Evolutionary conservation across 2,329 filamentous ascomycete genomes (phyloP).

Genomic region (Fusarium pseudoanthophilum): DNA sequence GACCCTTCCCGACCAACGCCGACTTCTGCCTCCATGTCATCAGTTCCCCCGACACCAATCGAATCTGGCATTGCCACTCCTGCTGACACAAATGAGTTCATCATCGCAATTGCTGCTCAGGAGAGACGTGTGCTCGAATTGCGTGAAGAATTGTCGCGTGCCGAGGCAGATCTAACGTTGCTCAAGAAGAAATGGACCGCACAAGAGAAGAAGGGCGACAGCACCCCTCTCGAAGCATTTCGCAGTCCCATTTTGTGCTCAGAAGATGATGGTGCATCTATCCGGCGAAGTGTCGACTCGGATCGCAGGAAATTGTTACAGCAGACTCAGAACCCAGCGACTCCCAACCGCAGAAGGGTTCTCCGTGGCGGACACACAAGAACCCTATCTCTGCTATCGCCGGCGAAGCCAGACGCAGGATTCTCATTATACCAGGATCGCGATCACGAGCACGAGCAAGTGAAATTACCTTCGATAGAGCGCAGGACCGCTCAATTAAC

Average conservation of each 20-base stretch:
- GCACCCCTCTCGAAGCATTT: conserved; percentile 65
- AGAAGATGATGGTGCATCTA: conserved; percentile 49
- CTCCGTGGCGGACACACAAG: conserved; percentile 74
- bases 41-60: conserved; percentile 64
- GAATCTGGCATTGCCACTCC: conserved; percentile 57
- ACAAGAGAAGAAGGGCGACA: conserved; percentile 81
- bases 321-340: conserved; percentile 57
- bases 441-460: conserved; percentile 41
- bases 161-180: conserved; percentile 78
- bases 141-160: conserved; percentile 85
- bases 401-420: conserved; percentile 58
- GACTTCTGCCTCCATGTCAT: conserved; percentile 51
- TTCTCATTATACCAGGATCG: conserved; percentile 57
- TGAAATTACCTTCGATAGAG: conserved; percentile 45
- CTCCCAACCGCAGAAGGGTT: conserved; percentile 65
- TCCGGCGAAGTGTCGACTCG: conserved; percentile 67
- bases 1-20: conserved; percentile 64
- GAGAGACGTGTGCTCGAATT: conserved; percentile 91
- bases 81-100: conserved; percentile 72
- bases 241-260: conserved; percentile 49
- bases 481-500: conserved; percentile 50
- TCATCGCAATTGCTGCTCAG: conserved; percentile 91
- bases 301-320: conserved; percentile 77
- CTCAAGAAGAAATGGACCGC: conserved; percentile 87
- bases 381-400: conserved; percentile 85